Evolutionary conservation across 768 basidiomycete genomes (phyloP).

Genomic region (Suillus spraguei): DNA sequence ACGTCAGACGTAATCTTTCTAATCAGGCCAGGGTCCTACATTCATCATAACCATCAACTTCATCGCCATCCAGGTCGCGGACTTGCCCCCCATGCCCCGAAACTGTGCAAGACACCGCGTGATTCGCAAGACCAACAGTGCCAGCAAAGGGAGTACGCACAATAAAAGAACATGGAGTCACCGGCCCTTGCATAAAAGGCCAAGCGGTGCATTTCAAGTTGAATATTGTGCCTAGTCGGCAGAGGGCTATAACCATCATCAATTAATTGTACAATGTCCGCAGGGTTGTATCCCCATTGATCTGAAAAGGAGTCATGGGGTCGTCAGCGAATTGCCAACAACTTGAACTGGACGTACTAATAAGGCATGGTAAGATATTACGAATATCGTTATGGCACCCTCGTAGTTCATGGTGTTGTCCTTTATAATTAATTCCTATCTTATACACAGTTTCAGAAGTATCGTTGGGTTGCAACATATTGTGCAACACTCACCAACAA

Average conservation of each 20-base stretch:
- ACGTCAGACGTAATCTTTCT: background rate
- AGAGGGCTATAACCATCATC: background rate
- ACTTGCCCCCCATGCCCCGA: constrained; percentile 1
- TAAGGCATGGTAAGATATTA: background rate
- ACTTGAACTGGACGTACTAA: constrained; percentile 1
- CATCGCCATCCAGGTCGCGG: background rate
- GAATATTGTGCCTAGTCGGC: background rate
- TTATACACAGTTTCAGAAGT: background rate
- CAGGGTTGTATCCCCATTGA: background rate
- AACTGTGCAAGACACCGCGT: background rate
- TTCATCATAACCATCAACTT: constrained; percentile 8
- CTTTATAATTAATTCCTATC: constrained; percentile 7
- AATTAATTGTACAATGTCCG: background rate
- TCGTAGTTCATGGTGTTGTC: background rate
- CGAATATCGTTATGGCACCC: constrained; percentile 3
- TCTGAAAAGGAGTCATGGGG: background rate
- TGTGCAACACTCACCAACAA: background rate
- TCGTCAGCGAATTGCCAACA: background rate
- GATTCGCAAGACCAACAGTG: background rate
- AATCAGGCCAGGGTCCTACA: background rate
- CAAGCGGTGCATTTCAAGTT: background rate
- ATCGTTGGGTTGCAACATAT: background rate
- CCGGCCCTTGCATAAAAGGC: background rate
- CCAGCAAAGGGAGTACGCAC: background rate
- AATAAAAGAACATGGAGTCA: constrained; percentile 4